phyloP scores from a whole-genome alignment of 2,329 filamentous ascomycete species.

The Fusarium verticillioides region DNA sequence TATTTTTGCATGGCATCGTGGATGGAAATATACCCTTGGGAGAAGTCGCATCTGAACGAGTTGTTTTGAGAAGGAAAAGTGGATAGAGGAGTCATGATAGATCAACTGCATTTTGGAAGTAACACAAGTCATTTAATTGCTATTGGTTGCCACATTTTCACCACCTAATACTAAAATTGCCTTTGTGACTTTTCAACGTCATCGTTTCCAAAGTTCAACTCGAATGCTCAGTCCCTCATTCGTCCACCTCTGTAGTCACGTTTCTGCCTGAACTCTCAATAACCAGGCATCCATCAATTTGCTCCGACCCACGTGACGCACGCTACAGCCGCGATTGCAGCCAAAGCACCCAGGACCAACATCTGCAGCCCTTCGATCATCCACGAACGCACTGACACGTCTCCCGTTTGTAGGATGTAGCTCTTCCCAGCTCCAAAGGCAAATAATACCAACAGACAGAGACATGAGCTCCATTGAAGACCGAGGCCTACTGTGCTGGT shows the following conservation, averaged over 20 bases:
- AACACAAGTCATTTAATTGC: fast-evolving
- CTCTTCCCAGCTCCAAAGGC: conserved; percentile 68
- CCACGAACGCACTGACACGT: conserved; percentile 27
- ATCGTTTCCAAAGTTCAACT: not conserved
- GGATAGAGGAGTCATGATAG: no score
- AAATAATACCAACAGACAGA: conserved; percentile 66
- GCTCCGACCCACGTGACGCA: conserved; percentile 45
- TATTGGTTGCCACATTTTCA: not conserved
- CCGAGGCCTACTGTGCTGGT: conserved; percentile 51
- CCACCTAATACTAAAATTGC: no score
- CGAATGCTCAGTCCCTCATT: not conserved
- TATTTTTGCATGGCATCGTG: not conserved
- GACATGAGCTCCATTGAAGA: conserved; percentile 63
- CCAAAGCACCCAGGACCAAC: conserved; percentile 49
- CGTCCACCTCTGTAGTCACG: fast-evolving
- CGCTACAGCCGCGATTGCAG: conserved; percentile 47
- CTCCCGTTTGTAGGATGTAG: conserved; percentile 47
- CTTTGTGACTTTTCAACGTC: no score
- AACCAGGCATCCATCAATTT: not conserved
- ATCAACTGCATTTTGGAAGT: not conserved
- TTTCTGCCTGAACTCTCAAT: not conserved
- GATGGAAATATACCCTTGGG: not conserved
- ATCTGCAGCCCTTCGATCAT: conserved; percentile 49
- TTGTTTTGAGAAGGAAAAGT: no score
- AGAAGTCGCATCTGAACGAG: no score